A percentile compares a stretch with the other conserved stretches of the same genome.
Conservation (phyloP, 1,284 basidiomycete species). For the Leccinum pachyderme region DNA sequence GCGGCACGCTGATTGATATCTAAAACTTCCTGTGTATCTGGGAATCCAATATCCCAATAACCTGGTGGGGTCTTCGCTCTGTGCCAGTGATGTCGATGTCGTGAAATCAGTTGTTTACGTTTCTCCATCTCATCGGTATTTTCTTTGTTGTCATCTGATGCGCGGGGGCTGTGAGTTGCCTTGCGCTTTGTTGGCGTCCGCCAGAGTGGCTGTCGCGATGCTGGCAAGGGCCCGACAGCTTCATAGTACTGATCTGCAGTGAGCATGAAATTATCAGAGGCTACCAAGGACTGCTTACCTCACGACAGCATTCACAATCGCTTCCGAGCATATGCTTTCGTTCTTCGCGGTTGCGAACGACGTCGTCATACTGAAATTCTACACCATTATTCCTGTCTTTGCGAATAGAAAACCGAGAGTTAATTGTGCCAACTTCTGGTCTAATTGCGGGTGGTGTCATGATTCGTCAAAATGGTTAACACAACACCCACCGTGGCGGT, state of each 20-base stretch:
- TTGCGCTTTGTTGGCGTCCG: constrained; percentile 49
- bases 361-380: constrained; percentile 70
- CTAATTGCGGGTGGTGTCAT: constrained; percentile 13
- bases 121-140: constrained; percentile 39
- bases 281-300: constrained; percentile 48
- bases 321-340: constrained; percentile 69
- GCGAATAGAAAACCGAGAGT: constrained; percentile 67
- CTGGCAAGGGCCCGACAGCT: constrained; percentile 69
- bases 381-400: constrained; percentile 64
- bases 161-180: constrained; percentile 1
- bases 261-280: background rate
- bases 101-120: constrained; percentile 75
- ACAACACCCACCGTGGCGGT: constrained; percentile 16
- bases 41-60: constrained; percentile 89
- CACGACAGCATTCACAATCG: constrained; percentile 84
- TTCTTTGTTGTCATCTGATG: constrained; percentile 21
- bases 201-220: constrained; percentile 69
- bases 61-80: constrained; percentile 76
- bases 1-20: constrained; percentile 72
- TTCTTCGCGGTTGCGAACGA: constrained; percentile 67
- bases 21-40: constrained; percentile 75
- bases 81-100: constrained; percentile 75
- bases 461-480: background rate
- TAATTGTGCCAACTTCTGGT: constrained; percentile 47
- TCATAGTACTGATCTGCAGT: constrained; percentile 67